These are phyloP conservation scores for Pythium rishiriense DNA, from an alignment of 352 stramenopile species.

Conservation along the genomic window DNA sequence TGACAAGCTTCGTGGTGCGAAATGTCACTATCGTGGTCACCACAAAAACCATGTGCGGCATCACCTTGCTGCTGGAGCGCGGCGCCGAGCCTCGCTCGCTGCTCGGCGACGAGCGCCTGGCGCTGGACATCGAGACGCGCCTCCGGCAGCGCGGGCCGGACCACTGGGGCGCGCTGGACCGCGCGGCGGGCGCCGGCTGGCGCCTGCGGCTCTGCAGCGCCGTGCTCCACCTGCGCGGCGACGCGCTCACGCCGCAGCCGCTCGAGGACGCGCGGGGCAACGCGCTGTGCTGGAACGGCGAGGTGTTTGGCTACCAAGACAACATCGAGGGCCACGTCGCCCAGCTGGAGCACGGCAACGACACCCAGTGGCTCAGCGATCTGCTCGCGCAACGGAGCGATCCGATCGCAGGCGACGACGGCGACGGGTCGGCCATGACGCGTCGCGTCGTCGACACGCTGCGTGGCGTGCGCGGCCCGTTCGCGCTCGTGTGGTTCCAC, in stretches of 20 bases:
- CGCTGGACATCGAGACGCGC: conserved; percentile 15
- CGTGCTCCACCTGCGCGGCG: conserved; percentile 90
- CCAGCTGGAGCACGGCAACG: conserved; percentile 29
- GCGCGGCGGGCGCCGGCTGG: conserved; percentile 14
- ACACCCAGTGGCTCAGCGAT: conserved; percentile 53
- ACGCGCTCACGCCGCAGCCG: conserved; percentile 74
- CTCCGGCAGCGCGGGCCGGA: conserved; percentile 37
- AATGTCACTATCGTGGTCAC: conserved; percentile 13
- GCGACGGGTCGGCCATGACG: conserved; percentile 21
- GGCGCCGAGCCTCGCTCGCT: not conserved
- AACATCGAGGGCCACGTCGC: conserved; percentile 14
- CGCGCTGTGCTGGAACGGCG: conserved; percentile 92
- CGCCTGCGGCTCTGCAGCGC: conserved; percentile 67
- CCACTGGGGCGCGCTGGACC: conserved; percentile 23
- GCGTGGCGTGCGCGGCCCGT: conserved; percentile 64
- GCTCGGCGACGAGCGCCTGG: conserved; percentile 11
- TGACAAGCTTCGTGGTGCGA: not conserved
- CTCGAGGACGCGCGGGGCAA: conserved; percentile 62
- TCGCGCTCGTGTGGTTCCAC: conserved; percentile 85
- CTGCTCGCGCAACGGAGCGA: conserved; percentile 31
- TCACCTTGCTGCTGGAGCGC: conserved; percentile 32
- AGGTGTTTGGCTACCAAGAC: conserved; percentile 74
- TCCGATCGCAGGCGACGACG: conserved; percentile 17
- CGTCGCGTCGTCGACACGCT: conserved; percentile 41
- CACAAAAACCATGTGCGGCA: conserved; percentile 35